Evolutionary conservation across 2,329 filamentous ascomycete species (phyloP), one percentile per base, ranked within the genome.

Genomic region (Xylariales sp.): DNA sequence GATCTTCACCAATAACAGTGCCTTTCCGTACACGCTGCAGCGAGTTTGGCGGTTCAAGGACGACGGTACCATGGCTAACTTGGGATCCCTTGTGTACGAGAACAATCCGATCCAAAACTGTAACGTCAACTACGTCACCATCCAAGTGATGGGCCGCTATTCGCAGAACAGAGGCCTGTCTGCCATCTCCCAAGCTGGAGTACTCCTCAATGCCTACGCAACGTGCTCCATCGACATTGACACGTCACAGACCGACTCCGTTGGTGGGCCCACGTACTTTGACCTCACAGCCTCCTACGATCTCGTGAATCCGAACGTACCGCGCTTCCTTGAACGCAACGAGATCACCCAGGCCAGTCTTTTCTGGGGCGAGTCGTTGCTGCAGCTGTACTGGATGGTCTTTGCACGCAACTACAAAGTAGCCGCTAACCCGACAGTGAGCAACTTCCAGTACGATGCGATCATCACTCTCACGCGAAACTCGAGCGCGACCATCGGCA

Each of bases 361-460:
- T 29, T 45, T 24, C 19, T 47, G 45, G 45, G 45, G 40, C 1
- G 13, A 43, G 19, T 47, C 45, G 13, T 10, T 47, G 20, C 6
- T 47, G 13, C 10, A 5, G 2, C 12, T 43, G 13, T 47, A 47
- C 38, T 47, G 20, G 10, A 15, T 35, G 12, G 23, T 41, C 11
- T 15, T 37, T 19, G 13, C 30, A 12, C 8, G 36, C 3, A 37
- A 38, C 5, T 45, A 40, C n/a, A 38, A 14, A 11, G 29, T 40
- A 14, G 41, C 17, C 6, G 31, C 42, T 11, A 14, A n/a, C 2
- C 16, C 10, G 7, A 13, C 24, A 8, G 6, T 14, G 5, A 21
- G 8, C 3, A 8, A 29, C 14, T 16, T 8, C 12, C 27, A 28
- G 12, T 37, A 45, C 21, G 14, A 19, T n/a, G 32, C 16, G 8